A percentile compares a stretch with the other conserved stretches of the same genome.
phyloP scores from a whole-genome alignment of 306 rosid species.

The Cucumis sativus region DNA sequence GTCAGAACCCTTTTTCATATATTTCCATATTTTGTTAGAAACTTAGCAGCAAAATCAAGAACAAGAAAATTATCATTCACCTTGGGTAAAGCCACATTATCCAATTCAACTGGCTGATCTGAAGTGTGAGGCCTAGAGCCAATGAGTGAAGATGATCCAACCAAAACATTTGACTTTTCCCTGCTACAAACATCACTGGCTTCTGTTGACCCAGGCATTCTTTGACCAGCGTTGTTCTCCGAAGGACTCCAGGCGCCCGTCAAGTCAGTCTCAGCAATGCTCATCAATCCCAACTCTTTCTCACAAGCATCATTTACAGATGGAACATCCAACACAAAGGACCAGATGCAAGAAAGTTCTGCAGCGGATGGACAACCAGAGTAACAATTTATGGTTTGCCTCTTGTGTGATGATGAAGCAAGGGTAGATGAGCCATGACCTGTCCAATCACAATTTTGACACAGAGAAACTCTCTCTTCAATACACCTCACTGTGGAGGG shows the following conservation, averaged over 20 bases:
- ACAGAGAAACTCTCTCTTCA: constrained; percentile 70
- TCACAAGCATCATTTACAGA: constrained; percentile 64
- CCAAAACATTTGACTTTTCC: constrained; percentile 31
- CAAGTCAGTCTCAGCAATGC: constrained; percentile 52
- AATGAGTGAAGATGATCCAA: constrained; percentile 41
- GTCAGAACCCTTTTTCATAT: too few species aligned
- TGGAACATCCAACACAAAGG: constrained; percentile 55
- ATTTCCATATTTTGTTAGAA: too few species aligned
- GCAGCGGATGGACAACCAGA: constrained; percentile 90
- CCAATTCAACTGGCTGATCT: constrained; percentile 32
- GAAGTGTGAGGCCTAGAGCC: constrained; percentile 24
- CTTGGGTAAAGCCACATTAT: constrained; percentile 47
- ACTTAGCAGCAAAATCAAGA: neutral
- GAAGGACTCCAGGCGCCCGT: constrained; percentile 21
- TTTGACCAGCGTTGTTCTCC: constrained; percentile 22
- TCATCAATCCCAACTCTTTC: constrained; percentile 79
- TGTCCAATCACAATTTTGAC: constrained; percentile 96
- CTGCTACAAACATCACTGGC: constrained; percentile 15
- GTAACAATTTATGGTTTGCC: constrained; percentile 69
- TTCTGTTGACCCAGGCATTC: constrained; percentile 28
- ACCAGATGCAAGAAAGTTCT: constrained; percentile 83
- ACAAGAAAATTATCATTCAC: constrained; percentile 23
- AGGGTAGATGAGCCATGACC: constrained; percentile 55
- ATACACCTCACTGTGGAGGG: constrained; percentile 68
- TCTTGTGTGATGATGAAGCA: constrained; percentile 55